Evolutionary conservation across 140 eudicot genomes (phyloP), one percentile per base, ranked within the genome.

Genomic region (Bidens hawaiensis): DNA sequence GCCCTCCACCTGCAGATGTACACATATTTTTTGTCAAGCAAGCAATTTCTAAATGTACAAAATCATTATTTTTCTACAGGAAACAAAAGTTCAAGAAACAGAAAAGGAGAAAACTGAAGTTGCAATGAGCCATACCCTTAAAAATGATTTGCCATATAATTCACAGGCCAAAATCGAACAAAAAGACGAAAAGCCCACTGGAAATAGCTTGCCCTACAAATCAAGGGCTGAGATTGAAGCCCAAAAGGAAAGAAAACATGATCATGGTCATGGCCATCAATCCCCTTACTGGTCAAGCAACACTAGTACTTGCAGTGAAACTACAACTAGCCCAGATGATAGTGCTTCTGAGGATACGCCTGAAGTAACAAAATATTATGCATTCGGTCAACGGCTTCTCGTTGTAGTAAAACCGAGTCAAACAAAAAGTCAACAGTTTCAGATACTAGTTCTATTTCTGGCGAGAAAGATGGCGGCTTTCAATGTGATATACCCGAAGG

Each of bases 231-330:
- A 59, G 41, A 28, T 40, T 26, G 64, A 49, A 21, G 46, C 46
- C 14, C n/a, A 74, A 26, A 42, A 59, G 18, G 58, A 74, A 27
- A 41, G 27, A 65, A 72, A 64, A 43, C 54, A 31, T 15, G 53
- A 60, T 64, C 71, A 43, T 26, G 63, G 68, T 64, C 71, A 43
- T 26, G 63, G 68, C 33, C 53, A 42, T 59, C n/a, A 4, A 26
- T 74, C 79, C 0, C 74, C 74, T 27, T 67, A 41, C 11, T 74
- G 79, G 79, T 74, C 79, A 50, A 67, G 79, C 26, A 74, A 50
- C 31, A 42, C 58, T 40, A 74, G 79, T 50, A 40, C 64, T 21
- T 58, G 52, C 38, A 54, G 72, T 13, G 78, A 72, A 18, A 54
- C 23, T 6, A 56, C 47, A 54, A 23, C 73, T 25, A 74, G 79